Evolutionary conservation across 441 rosid species (phyloP).

Genomic region (Brassica balearica): DNA sequence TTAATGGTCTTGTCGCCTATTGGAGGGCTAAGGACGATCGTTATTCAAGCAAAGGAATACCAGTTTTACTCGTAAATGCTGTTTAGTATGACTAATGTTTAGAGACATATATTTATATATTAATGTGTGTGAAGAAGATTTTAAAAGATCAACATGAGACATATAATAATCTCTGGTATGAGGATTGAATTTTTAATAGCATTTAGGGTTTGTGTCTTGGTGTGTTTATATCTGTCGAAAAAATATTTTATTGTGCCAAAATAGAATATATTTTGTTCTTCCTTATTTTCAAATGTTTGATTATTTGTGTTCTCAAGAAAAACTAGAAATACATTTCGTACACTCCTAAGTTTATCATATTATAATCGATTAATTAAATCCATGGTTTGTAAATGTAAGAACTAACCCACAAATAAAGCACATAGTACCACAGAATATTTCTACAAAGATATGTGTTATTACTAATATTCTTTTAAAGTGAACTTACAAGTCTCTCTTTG

Average conservation of each 20-base stretch:
- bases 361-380: background rate
- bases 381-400: background rate
- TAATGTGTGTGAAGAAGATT: conserved; percentile 24
- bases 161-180: conserved; percentile 17
- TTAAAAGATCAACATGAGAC: conserved; percentile 23
- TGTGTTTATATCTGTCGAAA: conserved; percentile 19
- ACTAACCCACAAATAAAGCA: too few species aligned
- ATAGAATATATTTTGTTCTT: background rate
- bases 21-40: conserved; percentile 83
- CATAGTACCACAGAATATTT: too few species aligned
- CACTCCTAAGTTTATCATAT: background rate
- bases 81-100: conserved; percentile 13
- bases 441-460: too few species aligned
- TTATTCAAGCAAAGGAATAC: conserved; percentile 66
- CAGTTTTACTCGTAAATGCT: conserved; percentile 63
- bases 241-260: background rate
- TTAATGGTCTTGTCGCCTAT: conserved; percentile 83
- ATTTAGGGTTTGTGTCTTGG: conserved; percentile 31
- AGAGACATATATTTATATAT: conserved; percentile 20
- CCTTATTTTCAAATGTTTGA: conserved; percentile 7
- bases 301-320: conserved; percentile 19
- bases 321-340: background rate
- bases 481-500: too few species aligned
- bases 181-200: conserved; percentile 25
- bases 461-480: too few species aligned